These are phyloP conservation scores for Pseudoneurospora amorphoporcata DNA, from an alignment of 495 filamentous ascomycete genomes.

Conservation along the genomic window DNA sequence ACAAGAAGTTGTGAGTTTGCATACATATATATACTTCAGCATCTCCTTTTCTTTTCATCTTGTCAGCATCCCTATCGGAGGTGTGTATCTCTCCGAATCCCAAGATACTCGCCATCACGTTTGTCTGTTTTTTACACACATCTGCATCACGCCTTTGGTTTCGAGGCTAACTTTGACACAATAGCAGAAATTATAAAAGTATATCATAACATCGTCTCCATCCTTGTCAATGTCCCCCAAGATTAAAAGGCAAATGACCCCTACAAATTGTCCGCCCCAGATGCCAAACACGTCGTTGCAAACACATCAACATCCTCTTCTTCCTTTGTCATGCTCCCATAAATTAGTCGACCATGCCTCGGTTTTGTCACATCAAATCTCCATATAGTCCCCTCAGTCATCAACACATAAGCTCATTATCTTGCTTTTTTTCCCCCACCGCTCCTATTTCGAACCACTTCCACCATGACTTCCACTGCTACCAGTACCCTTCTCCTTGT, in stretches of 20 bases:
- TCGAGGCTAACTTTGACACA: neutral
- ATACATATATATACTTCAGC: neutral
- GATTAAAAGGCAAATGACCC: neutral
- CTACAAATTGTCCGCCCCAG: neutral
- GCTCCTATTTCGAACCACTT: neutral
- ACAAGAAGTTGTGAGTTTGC: neutral
- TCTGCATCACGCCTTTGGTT: neutral
- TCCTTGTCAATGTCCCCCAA: neutral
- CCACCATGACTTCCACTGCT: neutral
- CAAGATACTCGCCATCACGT: neutral
- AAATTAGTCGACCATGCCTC: neutral
- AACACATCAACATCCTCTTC: neutral
- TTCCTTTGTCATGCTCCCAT: neutral
- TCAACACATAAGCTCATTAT: neutral
- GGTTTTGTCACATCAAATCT: neutral
- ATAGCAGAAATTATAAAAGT: neutral
- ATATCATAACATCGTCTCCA: neutral
- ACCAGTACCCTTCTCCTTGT: neutral
- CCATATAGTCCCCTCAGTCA: neutral
- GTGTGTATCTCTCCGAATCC: neutral
- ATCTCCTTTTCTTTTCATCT: neutral
- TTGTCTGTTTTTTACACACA: neutral
- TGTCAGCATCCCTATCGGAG: neutral
- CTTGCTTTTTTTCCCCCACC: neutral
- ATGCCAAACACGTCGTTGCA: neutral